These are phyloP conservation scores for Coemansia sp. DNA, from an alignment of 192 early-diverging fungal species.

Conservation along the genomic window DNA sequence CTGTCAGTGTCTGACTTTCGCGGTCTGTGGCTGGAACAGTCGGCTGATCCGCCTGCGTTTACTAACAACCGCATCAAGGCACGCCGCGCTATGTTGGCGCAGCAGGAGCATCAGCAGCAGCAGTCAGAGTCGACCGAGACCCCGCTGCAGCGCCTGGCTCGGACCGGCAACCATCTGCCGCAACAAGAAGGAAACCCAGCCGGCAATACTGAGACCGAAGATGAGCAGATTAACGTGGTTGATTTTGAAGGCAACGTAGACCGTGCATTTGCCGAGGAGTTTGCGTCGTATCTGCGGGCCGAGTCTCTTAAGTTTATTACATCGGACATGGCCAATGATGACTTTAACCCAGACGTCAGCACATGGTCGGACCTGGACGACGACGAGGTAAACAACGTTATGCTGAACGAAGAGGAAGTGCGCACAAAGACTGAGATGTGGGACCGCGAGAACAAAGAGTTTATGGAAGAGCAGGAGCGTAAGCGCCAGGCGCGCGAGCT, in stretches of 20 bases:
- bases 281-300: constrained; percentile 26
- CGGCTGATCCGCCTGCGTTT: constrained; percentile 84
- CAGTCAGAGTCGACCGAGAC: constrained; percentile 9
- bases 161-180: constrained; percentile 1
- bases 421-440: constrained; percentile 78
- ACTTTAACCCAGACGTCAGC: constrained; percentile 46
- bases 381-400: constrained; percentile 67
- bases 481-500: constrained; percentile 38
- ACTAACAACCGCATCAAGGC: constrained; percentile 52
- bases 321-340: constrained; percentile 3
- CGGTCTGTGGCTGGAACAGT: constrained; percentile 77
- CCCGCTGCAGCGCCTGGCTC: constrained; percentile 11
- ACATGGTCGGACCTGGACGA: constrained; percentile 68
- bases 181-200: neutral
- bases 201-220: neutral
- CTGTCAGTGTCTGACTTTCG: constrained; percentile 81
- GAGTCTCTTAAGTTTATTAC: constrained; percentile 30
- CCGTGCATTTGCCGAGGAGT: constrained; percentile 29
- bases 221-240: neutral
- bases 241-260: constrained; percentile 22
- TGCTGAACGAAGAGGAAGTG: constrained; percentile 76
- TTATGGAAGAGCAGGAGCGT: constrained; percentile 63
- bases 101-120: constrained; percentile 7
- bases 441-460: constrained; percentile 87
- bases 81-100: constrained; percentile 39